These are phyloP conservation scores for Penicillium arizonense DNA, from an alignment of 495 filamentous ascomycete genomes.

Conservation along the genomic window DNA sequence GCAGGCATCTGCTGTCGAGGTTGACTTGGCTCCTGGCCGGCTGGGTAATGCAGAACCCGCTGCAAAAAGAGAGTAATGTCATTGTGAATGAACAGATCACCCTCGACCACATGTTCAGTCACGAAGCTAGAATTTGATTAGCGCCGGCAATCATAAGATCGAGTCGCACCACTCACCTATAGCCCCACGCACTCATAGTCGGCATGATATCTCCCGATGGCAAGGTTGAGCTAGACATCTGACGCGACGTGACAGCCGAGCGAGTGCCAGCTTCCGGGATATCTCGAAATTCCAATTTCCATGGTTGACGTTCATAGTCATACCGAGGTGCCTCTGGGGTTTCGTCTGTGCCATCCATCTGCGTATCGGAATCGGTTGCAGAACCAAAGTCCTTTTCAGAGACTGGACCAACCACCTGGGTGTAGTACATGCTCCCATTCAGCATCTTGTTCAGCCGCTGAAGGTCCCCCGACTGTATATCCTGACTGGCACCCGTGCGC, in stretches of 20 bases:
- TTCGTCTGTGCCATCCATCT: conserved; percentile 33
- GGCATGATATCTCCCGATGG: conserved; percentile 42
- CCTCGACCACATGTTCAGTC: conserved; percentile 48
- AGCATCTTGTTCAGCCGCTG: conserved; percentile 48
- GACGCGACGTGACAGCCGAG: conserved; percentile 46
- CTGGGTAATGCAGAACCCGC: conserved; percentile 42
- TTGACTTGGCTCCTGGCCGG: conserved; percentile 21
- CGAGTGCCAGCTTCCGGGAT: conserved; percentile 50
- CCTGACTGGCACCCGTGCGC: conserved; percentile 44
- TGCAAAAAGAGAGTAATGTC: conserved; percentile 49
- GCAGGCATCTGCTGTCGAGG: conserved; percentile 34
- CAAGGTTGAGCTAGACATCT: conserved; percentile 45
- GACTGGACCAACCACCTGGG: conserved; percentile 46
- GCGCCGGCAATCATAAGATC: conserved; percentile 16
- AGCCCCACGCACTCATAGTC: conserved; percentile 52
- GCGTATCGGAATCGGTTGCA: conserved; percentile 17
- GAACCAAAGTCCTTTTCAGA: conserved; percentile 33
- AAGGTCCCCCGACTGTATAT: conserved; percentile 39
- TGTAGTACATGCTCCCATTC: conserved; percentile 51
- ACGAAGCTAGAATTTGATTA: conserved; percentile 39
- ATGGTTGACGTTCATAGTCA: conserved; percentile 40
- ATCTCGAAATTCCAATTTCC: conserved; percentile 54
- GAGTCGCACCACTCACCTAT: conserved; percentile 36
- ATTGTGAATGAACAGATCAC: conserved; percentile 48
- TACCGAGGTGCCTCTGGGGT: conserved; percentile 19